Evolutionary conservation across 768 basidiomycete genomes (phyloP), one percentile per base, ranked within the genome.

Genomic region (Leccinum pellstonianum): DNA sequence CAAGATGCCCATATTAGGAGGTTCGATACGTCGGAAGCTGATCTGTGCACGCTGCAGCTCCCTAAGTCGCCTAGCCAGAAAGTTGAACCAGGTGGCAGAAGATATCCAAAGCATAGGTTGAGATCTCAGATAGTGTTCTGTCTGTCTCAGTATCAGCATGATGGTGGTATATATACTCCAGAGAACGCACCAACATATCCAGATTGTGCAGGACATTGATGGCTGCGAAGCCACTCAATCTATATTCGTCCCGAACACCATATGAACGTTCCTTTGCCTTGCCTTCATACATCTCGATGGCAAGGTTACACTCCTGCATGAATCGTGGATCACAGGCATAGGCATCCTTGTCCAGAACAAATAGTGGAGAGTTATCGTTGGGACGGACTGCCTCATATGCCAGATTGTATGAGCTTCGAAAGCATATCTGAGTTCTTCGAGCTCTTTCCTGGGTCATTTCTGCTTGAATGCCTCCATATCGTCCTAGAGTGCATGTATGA

Each of bases 1-100:
- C 0, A 65, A 14, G 1, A 61, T 27, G 3, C 59, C 59, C 31
- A 64, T 23, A 27, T 65, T 65, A 2, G 63, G 38, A 8, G 64
- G 64, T 15, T 61, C 31, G 0, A 57, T 41, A 3, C 7, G 17
- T 5, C n/a, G 9, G 2, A 62, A 3, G 4, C 4, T 5, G 1
- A 64, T 64, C 5, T 64, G 62, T 1, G 27, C n/a, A 3, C 3
- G 3, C 5, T 59, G 63, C 1, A 64, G 37, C 7, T 53, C 61
- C n/a, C 41, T 38, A 3, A 63, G 12, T 10, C 52, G 5, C 6
- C 57, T 53, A 1, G 54, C 48, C 4, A 64, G 8, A 3, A 64
- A 58, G 11, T 62, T 12, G 1, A 63, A 8, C 49, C 49, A 50
- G 3, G 27, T 50, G 4, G 8, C 14, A 17, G 49, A 50, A 14